A percentile compares a stretch with the other conserved stretches of the same genome.
Evolutionary conservation across 257 asterid species (phyloP).

Genomic region (Cynanchum wilfordii): DNA sequence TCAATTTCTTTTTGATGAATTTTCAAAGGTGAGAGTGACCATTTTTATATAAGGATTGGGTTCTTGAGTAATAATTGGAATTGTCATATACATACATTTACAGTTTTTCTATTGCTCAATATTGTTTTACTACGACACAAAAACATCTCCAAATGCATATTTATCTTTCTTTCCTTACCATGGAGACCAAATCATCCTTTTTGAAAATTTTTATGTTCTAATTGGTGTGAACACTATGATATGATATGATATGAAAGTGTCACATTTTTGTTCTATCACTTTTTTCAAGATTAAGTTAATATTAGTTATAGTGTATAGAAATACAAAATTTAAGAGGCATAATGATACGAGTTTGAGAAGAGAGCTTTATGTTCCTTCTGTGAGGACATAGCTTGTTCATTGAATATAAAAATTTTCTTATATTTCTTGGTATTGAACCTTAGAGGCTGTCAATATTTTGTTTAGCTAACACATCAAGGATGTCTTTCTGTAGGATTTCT

Average conservation of each 20-base stretch:
- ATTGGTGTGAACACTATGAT: neutral
- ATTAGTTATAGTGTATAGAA: neutral
- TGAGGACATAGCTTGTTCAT: neutral
- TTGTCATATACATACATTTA: neutral
- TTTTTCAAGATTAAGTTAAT: neutral
- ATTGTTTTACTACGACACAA: neutral
- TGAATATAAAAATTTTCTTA: neutral
- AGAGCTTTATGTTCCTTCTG: neutral
- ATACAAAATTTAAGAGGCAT: neutral
- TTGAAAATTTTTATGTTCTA: neutral
- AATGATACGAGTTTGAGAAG: neutral
- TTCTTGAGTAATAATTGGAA: neutral
- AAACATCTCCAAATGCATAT: neutral
- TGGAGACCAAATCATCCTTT: neutral
- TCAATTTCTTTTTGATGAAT: neutral
- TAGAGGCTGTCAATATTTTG: neutral
- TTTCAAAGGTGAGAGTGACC: neutral
- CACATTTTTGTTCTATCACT: neutral
- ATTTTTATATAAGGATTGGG: neutral
- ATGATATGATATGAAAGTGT: neutral
- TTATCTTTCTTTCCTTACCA: neutral
- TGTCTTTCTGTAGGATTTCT: conserved; percentile 68
- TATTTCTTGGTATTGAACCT: neutral
- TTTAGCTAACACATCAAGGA: conserved; percentile 8
- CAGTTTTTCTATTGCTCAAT: neutral